Conservation (phyloP, 768 basidiomycete species). For the Tricholoma matsutake region DNA sequence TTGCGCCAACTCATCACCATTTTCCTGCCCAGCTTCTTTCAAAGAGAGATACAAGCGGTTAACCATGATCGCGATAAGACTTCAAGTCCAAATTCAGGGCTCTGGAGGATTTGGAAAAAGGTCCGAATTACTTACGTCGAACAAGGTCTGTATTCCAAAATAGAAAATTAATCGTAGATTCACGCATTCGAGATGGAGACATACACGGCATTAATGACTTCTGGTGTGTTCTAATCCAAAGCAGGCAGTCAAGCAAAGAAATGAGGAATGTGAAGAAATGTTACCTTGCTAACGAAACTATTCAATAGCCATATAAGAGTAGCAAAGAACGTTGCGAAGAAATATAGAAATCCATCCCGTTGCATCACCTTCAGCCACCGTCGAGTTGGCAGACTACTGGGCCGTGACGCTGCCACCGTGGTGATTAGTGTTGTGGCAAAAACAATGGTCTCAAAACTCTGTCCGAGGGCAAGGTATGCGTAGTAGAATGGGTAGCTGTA, state of each 20-base stretch:
- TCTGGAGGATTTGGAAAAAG: not conserved
- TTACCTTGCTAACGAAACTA: not conserved
- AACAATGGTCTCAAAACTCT: slow-evolving; percentile 18
- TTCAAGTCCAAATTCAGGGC: slow-evolving; percentile 4
- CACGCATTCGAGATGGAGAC: not conserved
- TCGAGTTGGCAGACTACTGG: slow-evolving; percentile 5
- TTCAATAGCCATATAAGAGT: slow-evolving; percentile 17
- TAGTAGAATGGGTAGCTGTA: not conserved
- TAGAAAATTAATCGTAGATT: not conserved
- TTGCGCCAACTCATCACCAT: not conserved
- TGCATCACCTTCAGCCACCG: slow-evolving; percentile 16
- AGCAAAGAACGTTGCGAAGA: slow-evolving; percentile 17
- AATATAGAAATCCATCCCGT: slow-evolving; percentile 19
- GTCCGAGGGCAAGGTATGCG: slow-evolving; percentile 14
- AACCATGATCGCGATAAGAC: slow-evolving; percentile 19
- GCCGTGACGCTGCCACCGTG: slow-evolving; percentile 12
- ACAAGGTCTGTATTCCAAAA: not conserved
- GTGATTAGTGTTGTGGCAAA: slow-evolving; percentile 13
- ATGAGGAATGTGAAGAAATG: not conserved
- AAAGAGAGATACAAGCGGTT: slow-evolving; percentile 19
- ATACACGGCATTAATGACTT: not conserved
- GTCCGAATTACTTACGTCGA: not conserved
- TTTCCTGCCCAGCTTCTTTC: slow-evolving; percentile 13
- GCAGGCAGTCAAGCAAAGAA: not conserved
- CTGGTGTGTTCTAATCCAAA: not conserved